Conservation (phyloP, 192 early-diverging fungal species). For the Kappamyces sp. region DNA sequence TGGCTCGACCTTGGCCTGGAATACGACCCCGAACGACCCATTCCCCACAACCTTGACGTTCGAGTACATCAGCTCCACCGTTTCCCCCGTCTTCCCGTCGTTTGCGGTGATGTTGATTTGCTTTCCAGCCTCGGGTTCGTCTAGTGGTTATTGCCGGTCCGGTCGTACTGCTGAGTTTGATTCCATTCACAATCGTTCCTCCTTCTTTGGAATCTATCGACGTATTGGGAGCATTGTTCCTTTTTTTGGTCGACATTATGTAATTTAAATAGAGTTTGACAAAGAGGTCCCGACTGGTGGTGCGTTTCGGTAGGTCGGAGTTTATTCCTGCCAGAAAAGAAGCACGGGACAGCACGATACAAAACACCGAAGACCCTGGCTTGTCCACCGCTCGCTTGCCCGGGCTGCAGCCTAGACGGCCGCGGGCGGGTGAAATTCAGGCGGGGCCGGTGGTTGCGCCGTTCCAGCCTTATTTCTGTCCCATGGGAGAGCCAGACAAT, state of each 20-base stretch:
- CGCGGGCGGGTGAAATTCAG: no score
- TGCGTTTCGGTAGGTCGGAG: no score
- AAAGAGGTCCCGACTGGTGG: no score
- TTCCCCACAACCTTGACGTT: constrained; percentile 94
- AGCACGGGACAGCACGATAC: no score
- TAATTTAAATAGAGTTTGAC: no score
- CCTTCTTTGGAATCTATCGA: constrained; percentile 17
- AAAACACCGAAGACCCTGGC: no score
- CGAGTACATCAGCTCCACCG: constrained; percentile 81
- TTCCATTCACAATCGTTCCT: constrained; percentile 45
- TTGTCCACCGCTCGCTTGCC: no score
- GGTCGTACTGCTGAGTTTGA: constrained; percentile 41
- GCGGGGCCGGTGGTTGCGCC: no score
- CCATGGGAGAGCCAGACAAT: no score
- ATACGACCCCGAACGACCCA: constrained; percentile 97
- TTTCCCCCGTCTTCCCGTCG: constrained; percentile 79
- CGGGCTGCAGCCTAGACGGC: no score
- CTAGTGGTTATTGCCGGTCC: neutral
- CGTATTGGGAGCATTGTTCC: constrained; percentile 15
- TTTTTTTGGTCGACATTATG: constrained; percentile 23
- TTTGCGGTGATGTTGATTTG: constrained; percentile 63
- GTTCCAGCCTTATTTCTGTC: no score
- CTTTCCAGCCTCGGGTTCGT: constrained; percentile 33
- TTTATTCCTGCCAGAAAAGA: no score
- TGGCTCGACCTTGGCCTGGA: constrained; percentile 81